Evolutionary conservation across 2,329 filamentous ascomycete genomes (phyloP), one percentile per base, ranked within the genome.

Genomic region (Cladosporium colombiae): DNA sequence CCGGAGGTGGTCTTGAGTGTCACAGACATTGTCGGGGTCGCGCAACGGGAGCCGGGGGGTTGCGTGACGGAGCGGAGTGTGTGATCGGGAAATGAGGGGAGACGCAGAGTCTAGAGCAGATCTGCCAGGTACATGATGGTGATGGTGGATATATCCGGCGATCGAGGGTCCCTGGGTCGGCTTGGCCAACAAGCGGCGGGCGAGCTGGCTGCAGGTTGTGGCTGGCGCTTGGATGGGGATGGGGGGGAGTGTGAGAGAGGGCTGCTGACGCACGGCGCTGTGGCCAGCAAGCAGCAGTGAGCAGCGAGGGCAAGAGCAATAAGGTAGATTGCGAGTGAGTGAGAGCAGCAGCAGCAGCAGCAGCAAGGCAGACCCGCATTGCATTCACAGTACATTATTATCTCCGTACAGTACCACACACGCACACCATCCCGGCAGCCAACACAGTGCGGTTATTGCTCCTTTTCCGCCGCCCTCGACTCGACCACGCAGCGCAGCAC

Each of bases 1-100:
- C 95, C 95, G 62, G 90, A 85, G 60, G 89, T 91, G 59, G 95
- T 99, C 79, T 97, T 93, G 16, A 99, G 85, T 71, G 82, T 83
- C 70, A 83, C 80, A 64, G 82, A 81, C 82, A 84, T 53, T 23
- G 25, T 25, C 31, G 62, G 29, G 16, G 35, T 59, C 46, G 13
- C 50, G 61, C 23, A 31, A 23, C 33, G 50, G 31, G 40, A 44
- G 40, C n/a, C 56, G 44, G 60, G 23, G 21, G 31, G n/a, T 37
- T 37, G 60, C 29, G 40, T 33, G 25, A 49, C 18, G 31, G 31
- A 23, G 31, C 60, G 60, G 52, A 55, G 60, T 62, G n/a, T 49
- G 23, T 23, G 60, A 13, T 46, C 61, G 61, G 61, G 49, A 35
- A 63, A 56, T 56, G 61, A 55, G 61, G 60, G 49, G 46, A 50